Conservation (phyloP, 2,329 filamentous ascomycete genomes). For the Fusarium nygamai region DNA sequence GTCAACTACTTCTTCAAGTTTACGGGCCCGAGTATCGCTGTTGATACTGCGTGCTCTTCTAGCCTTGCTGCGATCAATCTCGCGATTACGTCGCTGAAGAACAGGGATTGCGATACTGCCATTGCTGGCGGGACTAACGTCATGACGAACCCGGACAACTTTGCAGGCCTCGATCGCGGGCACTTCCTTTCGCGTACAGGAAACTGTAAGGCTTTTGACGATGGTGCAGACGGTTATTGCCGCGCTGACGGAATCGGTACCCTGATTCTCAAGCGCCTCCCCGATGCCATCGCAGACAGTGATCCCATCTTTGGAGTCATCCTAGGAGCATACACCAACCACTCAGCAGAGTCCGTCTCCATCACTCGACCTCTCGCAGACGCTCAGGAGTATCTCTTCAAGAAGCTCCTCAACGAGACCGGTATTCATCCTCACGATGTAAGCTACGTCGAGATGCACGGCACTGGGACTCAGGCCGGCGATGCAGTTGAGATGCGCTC, state of each 20-base stretch:
- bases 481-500: constrained; percentile 86
- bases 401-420: constrained; percentile 74
- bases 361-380: constrained; percentile 70
- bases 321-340: constrained; percentile 34
- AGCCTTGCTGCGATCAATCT: constrained; percentile 77
- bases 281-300: constrained; percentile 31
- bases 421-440: constrained; percentile 81
- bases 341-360: constrained; percentile 32
- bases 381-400: constrained; percentile 66
- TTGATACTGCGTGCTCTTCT: constrained; percentile 86
- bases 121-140: constrained; percentile 80
- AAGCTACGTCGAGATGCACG: constrained; percentile 90
- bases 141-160: constrained; percentile 72
- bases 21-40: constrained; percentile 74
- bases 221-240: constrained; percentile 84
- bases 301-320: constrained; percentile 38
- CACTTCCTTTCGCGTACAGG: constrained; percentile 67
- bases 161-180: constrained; percentile 69
- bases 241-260: constrained; percentile 80
- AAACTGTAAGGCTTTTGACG: constrained; percentile 71
- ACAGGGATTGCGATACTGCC: constrained; percentile 78
- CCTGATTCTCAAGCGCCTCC: constrained; percentile 75
- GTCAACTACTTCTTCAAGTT: constrained; percentile 85
- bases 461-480: constrained; percentile 88
- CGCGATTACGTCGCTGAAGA: constrained; percentile 72